Percentiles rank a stretch among this genome's conserved stretches.
Evolutionary conservation across 1,139 yeast genomes (phyloP).

Genomic region (Taphrina communis): DNA sequence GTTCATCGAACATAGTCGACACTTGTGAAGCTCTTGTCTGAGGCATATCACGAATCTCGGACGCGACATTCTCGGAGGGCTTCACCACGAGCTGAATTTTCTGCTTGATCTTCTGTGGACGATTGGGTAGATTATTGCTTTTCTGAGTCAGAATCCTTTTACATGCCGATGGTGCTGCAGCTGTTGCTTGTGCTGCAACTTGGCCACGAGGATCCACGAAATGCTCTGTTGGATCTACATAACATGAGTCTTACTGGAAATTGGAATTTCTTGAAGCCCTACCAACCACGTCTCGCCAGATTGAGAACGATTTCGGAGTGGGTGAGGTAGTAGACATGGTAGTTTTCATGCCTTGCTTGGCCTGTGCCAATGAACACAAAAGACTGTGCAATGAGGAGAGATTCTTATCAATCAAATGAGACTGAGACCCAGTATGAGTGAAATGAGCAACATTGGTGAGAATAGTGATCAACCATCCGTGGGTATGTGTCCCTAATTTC

Average conservation of each 20-base stretch:
- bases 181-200: background rate
- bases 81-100: conserved; percentile 3
- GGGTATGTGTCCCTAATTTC: background rate
- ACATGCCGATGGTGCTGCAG: background rate
- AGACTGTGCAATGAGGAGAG: background rate
- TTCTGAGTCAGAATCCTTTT: conserved; percentile 1
- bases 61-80: background rate
- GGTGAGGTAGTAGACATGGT: background rate
- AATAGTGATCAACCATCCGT: background rate
- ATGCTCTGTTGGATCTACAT: background rate
- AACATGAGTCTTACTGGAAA: background rate
- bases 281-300: conserved; percentile 18
- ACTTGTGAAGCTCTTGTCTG: background rate
- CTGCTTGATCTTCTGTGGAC: background rate
- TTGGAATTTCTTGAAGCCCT: background rate
- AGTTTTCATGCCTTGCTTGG: background rate
- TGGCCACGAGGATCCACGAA: conserved; percentile 4
- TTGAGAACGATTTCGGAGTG: background rate
- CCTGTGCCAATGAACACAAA: background rate
- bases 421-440: no score
- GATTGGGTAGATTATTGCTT: conserved; percentile 4
- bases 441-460: no score
- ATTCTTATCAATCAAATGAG: no score
- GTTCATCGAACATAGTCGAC: background rate
- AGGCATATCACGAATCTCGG: background rate